Evolutionary conservation across 1,284 basidiomycete genomes (phyloP), one percentile per base, ranked within the genome.

Genomic region (Cryptococcus floricola): DNA sequence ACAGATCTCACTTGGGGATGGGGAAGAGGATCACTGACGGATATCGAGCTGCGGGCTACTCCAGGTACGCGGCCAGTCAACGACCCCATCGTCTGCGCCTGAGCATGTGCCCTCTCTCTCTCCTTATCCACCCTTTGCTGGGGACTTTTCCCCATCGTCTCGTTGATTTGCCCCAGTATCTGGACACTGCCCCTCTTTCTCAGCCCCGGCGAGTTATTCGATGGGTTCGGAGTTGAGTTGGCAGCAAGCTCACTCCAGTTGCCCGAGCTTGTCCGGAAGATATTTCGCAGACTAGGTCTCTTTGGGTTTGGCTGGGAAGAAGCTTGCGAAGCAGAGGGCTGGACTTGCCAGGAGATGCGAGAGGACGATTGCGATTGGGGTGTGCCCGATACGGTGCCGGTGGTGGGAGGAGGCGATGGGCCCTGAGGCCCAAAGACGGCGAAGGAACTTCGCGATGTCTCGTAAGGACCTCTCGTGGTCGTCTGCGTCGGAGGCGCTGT

Each of bases 241-340:
- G 45, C 47, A 16, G 70, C 67, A 4, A 75, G 59, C 28, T 72
- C 73, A 18, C 62, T 60, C 73, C 73, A 75, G 53, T 67, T 71
- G 8, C 73, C 73, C 0, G 71, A 73, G 27, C 61, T 59, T 0
- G 65, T 63, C 2, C 71, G 63, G 59, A 75, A 75, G 25, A 74
- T 70, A 47, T 65, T 68, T 23, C 64, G 57, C 19, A 74, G 53
- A 28, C 58, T 67, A 0, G 71, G 70, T 23, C 71, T 57, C 45
- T 66, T 67, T n/a, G 46, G 39, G 6, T n/a, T 59, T 23, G 47
- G 56, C 31, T 23, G 38, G n/a, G 23, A 25, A 25, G 14, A n/a
- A 6, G 49, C 23, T n/a, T 19, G 38, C 10, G 48, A 50, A 19
- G 48, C n/a, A 19, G 48, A 6, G 12, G 48, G 28, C n/a, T 23